phyloP scores from a whole-genome alignment of 2,329 filamentous ascomycete genomes.

The Pseudopyrenochaeta lycopersici region DNA sequence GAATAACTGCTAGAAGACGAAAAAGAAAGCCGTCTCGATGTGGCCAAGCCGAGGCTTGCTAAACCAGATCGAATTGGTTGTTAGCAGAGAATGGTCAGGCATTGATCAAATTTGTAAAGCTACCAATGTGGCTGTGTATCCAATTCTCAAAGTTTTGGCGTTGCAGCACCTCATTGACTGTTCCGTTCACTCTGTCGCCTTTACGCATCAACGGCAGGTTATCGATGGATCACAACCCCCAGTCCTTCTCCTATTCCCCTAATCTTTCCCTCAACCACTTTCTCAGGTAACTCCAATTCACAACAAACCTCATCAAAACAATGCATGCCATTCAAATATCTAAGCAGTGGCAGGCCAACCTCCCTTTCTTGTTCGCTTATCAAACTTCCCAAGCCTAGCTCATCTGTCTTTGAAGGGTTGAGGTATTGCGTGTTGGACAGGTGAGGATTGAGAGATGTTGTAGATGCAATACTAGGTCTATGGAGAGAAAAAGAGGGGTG shows the following conservation, averaged over 20 bases:
- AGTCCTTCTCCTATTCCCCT: constrained; percentile 54
- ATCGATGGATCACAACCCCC: constrained; percentile 39
- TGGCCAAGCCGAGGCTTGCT: too few relatives aligned
- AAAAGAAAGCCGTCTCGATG: too few relatives aligned
- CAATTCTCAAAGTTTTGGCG: too few relatives aligned
- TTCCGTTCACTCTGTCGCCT: too few relatives aligned
- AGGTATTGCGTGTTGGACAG: constrained; percentile 6
- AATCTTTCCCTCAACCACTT: constrained; percentile 74
- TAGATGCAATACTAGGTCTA: constrained; percentile 27
- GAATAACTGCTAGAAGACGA: too few relatives aligned
- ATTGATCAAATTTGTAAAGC: too few relatives aligned
- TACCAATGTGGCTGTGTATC: too few relatives aligned
- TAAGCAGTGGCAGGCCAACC: constrained; percentile 61
- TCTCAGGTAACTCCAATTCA: constrained; percentile 75
- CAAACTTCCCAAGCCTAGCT: constrained; percentile 19
- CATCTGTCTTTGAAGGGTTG: constrained; percentile 14
- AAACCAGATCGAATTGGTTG: too few relatives aligned
- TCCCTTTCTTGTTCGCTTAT: constrained; percentile 24
- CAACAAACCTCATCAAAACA: constrained; percentile 85
- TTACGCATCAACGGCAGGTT: neutral
- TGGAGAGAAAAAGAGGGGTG: constrained; percentile 29
- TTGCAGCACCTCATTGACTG: too few relatives aligned
- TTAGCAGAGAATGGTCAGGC: too few relatives aligned
- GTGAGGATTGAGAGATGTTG: constrained; percentile 13
- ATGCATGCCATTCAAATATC: constrained; percentile 77